Base-by-base conservation (phyloP, 768 basidiomycete species). In the Naganishia onofrii region DNA sequence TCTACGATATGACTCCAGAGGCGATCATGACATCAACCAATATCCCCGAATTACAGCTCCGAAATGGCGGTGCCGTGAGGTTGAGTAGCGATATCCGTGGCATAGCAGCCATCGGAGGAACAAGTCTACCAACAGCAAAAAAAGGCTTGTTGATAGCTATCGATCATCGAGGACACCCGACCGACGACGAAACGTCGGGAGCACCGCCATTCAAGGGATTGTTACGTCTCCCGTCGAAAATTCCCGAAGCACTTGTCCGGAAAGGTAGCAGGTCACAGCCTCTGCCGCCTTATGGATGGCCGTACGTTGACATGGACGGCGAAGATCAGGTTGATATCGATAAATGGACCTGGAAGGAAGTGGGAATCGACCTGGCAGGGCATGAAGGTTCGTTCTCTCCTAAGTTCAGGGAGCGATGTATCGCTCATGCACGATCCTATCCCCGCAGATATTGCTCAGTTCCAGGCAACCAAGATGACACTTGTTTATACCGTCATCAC, bases 21-120 rank as follows among this genome's bases (percentile, higher is more conserved):
- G 60, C 60, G 42, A 46, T 63, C 38, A 63, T 63, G 60, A 63
- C 60, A 21, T 63, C 60, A 9, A 63, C 60, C 26, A 63, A 42
- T 21, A 63, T 63, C 42, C 60, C 60, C 23, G 60, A 63, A 44
- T 26, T 63, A 29, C 36, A 42, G 1, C 46, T 63, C 29, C 60
- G 60, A 12, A 63, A 63, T 63, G 60, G 60, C 36, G 60, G 60
- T 44, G 42, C 29, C 7, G 23, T 63, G 5, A 38, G 60, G 1
- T 44, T 44, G 36, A 63, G 29, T 3, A 29, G 60, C 36, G n/a
- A 10, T 1, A 46, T 63, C n/a, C 7, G 28, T 6, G 42, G 60
- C 38, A 38, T 42, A 28, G 60, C 60, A n/a, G 21, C 38, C 26
- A 26, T 42, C 17, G 38, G 36, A 3, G 60, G 60, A 44, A 26